These are phyloP conservation scores for Erysiphe neolycopersici DNA, from an alignment of 2,329 filamentous ascomycete species.

Conservation along the genomic window DNA sequence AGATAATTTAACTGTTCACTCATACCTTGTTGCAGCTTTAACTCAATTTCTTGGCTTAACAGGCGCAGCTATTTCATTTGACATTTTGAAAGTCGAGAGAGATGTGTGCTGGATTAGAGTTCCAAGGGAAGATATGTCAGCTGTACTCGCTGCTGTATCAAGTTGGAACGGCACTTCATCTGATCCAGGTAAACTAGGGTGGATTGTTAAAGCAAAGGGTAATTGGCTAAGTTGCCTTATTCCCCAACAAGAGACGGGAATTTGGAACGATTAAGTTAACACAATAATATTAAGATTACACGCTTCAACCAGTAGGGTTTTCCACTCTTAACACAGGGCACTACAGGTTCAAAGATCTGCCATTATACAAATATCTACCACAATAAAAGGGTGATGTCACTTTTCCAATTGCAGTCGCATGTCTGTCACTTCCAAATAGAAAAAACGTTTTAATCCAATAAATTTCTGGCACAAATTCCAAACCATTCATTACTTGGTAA, in stretches of 20 bases:
- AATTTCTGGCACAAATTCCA: too few species aligned
- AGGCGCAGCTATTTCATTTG: slow-evolving; percentile 38
- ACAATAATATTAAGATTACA: too few species aligned
- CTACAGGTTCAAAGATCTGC: too few species aligned
- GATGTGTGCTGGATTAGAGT: slow-evolving; percentile 36
- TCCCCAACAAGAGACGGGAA: slow-evolving; percentile 14
- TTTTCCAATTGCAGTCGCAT: too few species aligned
- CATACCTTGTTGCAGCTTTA: slow-evolving; percentile 36
- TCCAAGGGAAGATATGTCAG: slow-evolving; percentile 29
- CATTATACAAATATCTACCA: too few species aligned
- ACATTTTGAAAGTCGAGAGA: slow-evolving; percentile 36
- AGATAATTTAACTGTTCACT: slow-evolving; percentile 33
- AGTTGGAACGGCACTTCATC: slow-evolving; percentile 27
- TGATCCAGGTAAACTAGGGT: slow-evolving; percentile 16
- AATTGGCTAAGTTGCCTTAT: slow-evolving; percentile 36
- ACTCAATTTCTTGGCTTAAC: slow-evolving; percentile 42
- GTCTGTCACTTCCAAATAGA: too few species aligned
- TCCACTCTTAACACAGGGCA: too few species aligned
- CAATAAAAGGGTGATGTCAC: too few species aligned
- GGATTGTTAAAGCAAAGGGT: slow-evolving; percentile 27
- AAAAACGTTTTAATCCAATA: too few species aligned
- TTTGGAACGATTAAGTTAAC: background rate
- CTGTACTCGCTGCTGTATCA: slow-evolving; percentile 36
- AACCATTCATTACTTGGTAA: too few species aligned
- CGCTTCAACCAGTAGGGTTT: too few species aligned